Evolutionary conservation across 108 stramenopile genomes (phyloP), one percentile per base, ranked within the genome.

Genomic region (Skeletonema menzelii): DNA sequence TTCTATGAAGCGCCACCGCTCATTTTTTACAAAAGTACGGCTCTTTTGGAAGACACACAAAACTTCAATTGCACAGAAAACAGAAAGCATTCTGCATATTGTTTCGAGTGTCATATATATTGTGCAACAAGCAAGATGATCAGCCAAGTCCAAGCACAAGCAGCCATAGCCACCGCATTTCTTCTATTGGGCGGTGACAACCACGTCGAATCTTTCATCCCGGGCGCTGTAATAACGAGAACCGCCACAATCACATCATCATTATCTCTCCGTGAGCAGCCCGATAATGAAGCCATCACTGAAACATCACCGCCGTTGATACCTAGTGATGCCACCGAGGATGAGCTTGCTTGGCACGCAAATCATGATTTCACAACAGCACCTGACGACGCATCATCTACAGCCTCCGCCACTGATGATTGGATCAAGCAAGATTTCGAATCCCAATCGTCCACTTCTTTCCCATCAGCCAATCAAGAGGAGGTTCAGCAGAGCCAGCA

Each of bases 351-450:
- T 37, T 37, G 38, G 13, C 14, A 40, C 14, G 14, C 12, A 40
- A 40, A 40, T 40, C 2, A 40, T 40, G 13, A 6, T 1, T 40
- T 40, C 2, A 40, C 38, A 15, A 40, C 40, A 42, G 40, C 15
- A 15, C 15, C 40, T 3, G 15, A n/a, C 40, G 40, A 42, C 15
- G 15, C 38, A 40, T 40, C 38, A 40, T 15, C 38, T 42, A 11
- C 40, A 42, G 40, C 40, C 40, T 3, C 40, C 32, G 53, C 46
- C 30, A 12, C 26, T 3, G 49, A 22, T 34, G 47, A 61, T 17
- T 76, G 75, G 75, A 76, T 76, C 60, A 28, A 35, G 20, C 19
- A 53, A 34, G 75, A 76, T 47, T 68, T 76, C 15, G 75, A 76
- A 44, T 55, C 34, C 12, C 35, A 15, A 3, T 14, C 26, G 4